A percentile compares a stretch with the other conserved stretches of the same genome.
Evolutionary conservation across 257 asterid genomes (phyloP).

Genomic region (Lantana camara): DNA sequence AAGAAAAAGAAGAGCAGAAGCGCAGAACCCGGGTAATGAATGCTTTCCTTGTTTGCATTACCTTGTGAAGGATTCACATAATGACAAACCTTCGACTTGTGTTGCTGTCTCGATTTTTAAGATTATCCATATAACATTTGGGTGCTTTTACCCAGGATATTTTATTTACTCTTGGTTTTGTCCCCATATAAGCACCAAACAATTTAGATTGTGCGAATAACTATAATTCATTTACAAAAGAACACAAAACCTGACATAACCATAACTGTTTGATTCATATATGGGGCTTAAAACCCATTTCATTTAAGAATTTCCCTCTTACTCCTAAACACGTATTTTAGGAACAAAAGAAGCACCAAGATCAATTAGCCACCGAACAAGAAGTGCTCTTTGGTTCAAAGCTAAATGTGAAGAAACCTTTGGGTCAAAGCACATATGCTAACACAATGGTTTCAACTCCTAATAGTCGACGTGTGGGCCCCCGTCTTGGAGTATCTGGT

Average conservation of each 20-base stretch:
- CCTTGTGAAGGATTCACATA: not conserved
- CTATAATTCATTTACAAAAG: too few relatives aligned
- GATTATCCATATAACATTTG: not conserved
- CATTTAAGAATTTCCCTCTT: not conserved
- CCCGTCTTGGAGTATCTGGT: constrained; percentile 45
- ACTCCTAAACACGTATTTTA: constrained; percentile 19
- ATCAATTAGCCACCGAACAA: constrained; percentile 68
- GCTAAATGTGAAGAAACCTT: constrained; percentile 52
- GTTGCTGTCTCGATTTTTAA: not conserved
- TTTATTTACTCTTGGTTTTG: too few relatives aligned
- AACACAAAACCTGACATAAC: too few relatives aligned
- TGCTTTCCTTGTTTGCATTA: constrained; percentile 10
- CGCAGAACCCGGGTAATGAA: constrained; percentile 69
- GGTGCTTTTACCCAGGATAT: not conserved
- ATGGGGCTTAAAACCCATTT: too few relatives aligned
- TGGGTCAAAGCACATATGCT: constrained; percentile 54
- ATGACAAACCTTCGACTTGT: not conserved
- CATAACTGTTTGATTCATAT: too few relatives aligned
- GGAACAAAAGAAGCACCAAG: constrained; percentile 80
- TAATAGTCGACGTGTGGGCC: constrained; percentile 50
- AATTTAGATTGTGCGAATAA: too few relatives aligned
- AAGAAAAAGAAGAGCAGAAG: constrained; percentile 70
- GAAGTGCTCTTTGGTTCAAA: constrained; percentile 68
- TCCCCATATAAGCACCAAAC: too few relatives aligned
- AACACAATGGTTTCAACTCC: constrained; percentile 59